Evolutionary conservation across 129 eudicot genomes (phyloP), one percentile per base, ranked within the genome.

Genomic region (Glebionis coronaria): DNA sequence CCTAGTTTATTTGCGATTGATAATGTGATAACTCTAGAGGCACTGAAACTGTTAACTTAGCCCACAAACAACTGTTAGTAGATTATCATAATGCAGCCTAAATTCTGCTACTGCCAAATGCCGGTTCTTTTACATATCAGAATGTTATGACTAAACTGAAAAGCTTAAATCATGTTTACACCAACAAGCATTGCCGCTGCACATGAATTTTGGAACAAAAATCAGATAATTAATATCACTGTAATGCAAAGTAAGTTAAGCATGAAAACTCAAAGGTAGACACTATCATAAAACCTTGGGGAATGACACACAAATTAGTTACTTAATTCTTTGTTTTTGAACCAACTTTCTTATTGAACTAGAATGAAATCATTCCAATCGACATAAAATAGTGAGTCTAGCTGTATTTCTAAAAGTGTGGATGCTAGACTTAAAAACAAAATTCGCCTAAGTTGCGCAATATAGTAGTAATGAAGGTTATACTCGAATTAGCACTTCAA

Each of bases 1-100:
- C 19, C 35, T 38, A 61, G 70, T 50, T 68, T 61, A 58, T 25
- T 63, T 15, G 3, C 51, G 15, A 23, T 54, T 20, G 61, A 47
- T 19, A 14, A 10, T 51, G n/a, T 50, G 55, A 72, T 28, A 12
- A 72, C 25, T 62, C 19, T 53, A 62, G 42, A 40, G 19, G 3
- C 27, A 27, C 20, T 38, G 60, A 53, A 23, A 10, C 56, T 25
- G 55, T 18, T 65, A 65, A 1, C 15, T 49, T 54, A 64, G 29
- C 6, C 60, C 42, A 35, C 9, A 35, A 6, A 35, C 42, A 35
- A 3, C 40, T 1, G 7, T 47, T 35, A 35, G 25, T 71, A 27
- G 14, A 11, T 45, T 23, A 70, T 57, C 75, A 46, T 45, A 46
- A 25, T 45, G 11, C 42, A 70, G 46, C 67, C 75, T 58, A 46